Percentiles rank a stretch among this genome's conserved stretches.
These are phyloP conservation scores for Vinca minor DNA, from an alignment of 257 asterid genomes.

Conservation along the genomic window DNA sequence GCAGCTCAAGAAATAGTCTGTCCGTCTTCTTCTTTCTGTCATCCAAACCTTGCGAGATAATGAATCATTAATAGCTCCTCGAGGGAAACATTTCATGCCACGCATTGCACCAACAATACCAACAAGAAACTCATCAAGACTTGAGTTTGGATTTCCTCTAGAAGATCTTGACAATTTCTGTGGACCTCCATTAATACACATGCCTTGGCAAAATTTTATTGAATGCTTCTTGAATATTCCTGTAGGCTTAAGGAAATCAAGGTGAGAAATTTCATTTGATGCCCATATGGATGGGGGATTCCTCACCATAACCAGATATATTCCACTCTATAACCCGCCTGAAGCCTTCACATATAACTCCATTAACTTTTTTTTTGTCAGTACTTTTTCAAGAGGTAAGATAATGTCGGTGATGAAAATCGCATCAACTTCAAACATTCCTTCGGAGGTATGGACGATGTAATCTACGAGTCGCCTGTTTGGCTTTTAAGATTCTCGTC, in stretches of 20 bases:
- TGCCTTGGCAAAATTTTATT: too few species aligned
- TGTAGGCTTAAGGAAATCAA: too few species aligned
- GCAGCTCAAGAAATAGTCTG: constrained; percentile 44
- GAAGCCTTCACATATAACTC: constrained; percentile 71
- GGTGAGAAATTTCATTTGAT: constrained; percentile 67
- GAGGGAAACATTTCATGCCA: too few species aligned
- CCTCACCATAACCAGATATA: constrained; percentile 89
- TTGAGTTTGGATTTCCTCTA: too few species aligned
- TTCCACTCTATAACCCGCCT: constrained; percentile 92
- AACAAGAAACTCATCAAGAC: too few species aligned
- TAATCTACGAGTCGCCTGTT: too few species aligned
- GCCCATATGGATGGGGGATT: constrained; percentile 74
- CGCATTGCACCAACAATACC: too few species aligned
- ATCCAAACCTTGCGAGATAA: constrained; percentile 71
- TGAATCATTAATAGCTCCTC: too few species aligned
- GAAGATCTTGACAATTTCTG: constrained; percentile 55
- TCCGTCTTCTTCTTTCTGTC: constrained; percentile 59
- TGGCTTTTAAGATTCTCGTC: too few species aligned
- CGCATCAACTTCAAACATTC: constrained; percentile 50
- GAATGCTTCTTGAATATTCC: too few species aligned
- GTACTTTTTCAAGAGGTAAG: constrained; percentile 51
- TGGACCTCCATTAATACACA: constrained; percentile 74
- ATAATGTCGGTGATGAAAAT: constrained; percentile 61
- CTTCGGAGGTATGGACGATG: too few species aligned
- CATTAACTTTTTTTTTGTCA: constrained; percentile 47